Conservation (phyloP, 129 eudicot genomes). For the Artemisia tridentata region DNA sequence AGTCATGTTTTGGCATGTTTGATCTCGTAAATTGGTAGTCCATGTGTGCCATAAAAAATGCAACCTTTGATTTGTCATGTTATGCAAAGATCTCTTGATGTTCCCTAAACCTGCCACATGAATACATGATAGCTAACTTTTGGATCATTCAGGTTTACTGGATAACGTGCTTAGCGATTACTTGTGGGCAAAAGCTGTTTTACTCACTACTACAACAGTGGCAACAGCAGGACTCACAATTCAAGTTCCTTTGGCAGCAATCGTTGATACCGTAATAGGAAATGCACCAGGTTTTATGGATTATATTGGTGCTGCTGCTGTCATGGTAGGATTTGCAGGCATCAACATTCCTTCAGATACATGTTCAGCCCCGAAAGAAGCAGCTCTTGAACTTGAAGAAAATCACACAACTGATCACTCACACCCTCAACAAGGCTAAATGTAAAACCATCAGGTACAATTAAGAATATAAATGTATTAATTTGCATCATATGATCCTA, state of each 20-base stretch:
- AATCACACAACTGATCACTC: conserved; percentile 21
- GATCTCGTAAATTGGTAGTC: background rate
- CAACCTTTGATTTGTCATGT: too few species aligned
- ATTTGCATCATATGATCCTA: background rate
- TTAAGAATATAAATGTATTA: background rate
- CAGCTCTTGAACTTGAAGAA: conserved; percentile 53
- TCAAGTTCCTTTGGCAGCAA: conserved; percentile 90
- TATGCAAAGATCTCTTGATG: background rate
- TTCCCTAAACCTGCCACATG: background rate
- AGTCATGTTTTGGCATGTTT: background rate
- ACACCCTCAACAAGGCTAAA: background rate
- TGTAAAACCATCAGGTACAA: conserved; percentile 10
- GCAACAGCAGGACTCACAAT: conserved; percentile 98
- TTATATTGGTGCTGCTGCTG: conserved; percentile 79
- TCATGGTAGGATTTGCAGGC: conserved; percentile 90
- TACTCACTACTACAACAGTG: conserved; percentile 89
- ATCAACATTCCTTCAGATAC: conserved; percentile 67
- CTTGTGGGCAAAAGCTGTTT: conserved; percentile 96
- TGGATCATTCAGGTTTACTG: conserved; percentile 55
- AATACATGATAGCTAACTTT: background rate
- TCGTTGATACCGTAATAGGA: conserved; percentile 78
- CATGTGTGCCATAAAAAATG: background rate
- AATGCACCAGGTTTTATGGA: conserved; percentile 67
- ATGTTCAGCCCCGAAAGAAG: conserved; percentile 45
- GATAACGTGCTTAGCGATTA: conserved; percentile 95